Evolutionary conservation across 306 rosid species (phyloP).

Genomic region (Acacia acuminata): DNA sequence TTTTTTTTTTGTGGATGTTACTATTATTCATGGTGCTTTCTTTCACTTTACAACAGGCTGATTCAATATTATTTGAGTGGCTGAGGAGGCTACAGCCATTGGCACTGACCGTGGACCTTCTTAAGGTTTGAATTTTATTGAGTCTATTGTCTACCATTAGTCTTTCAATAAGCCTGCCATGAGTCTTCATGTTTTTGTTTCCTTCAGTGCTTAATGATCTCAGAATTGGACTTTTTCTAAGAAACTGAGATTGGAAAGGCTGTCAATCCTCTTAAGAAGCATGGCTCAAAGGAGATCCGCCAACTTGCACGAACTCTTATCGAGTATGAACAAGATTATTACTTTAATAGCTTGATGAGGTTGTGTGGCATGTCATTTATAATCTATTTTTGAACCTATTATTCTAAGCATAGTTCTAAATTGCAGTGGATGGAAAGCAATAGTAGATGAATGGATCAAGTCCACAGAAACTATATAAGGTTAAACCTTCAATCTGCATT

Average conservation of each 20-base stretch:
- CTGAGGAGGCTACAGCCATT: conserved; percentile 84
- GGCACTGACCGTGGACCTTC: conserved; percentile 63
- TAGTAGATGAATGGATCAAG: conserved; percentile 83
- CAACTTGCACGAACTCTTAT: conserved; percentile 67
- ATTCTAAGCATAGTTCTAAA: conserved; percentile 30
- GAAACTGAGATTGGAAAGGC: conserved; percentile 91
- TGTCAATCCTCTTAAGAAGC: conserved; percentile 71
- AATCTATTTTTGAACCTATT: too few species aligned
- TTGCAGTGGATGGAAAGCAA: conserved; percentile 71
- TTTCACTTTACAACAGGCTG: conserved; percentile 63
- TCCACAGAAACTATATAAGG: conserved; percentile 12
- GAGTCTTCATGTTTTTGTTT: not conserved
- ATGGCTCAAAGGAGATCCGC: conserved; percentile 57
- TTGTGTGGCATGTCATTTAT: not conserved
- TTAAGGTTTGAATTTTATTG: conserved; percentile 57
- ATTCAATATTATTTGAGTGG: conserved; percentile 65
- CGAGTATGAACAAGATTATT: conserved; percentile 44
- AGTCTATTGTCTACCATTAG: conserved; percentile 26
- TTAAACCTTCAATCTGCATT: too few species aligned
- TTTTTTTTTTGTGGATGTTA: too few species aligned
- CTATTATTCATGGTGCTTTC: conserved; percentile 34
- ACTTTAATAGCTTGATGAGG: not conserved
- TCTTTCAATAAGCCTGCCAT: too few species aligned
- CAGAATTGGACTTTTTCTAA: conserved; percentile 46
- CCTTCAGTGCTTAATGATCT: not conserved